Base-by-base conservation (phyloP, 148 eudicot species). In the Bassia scoparia region DNA sequence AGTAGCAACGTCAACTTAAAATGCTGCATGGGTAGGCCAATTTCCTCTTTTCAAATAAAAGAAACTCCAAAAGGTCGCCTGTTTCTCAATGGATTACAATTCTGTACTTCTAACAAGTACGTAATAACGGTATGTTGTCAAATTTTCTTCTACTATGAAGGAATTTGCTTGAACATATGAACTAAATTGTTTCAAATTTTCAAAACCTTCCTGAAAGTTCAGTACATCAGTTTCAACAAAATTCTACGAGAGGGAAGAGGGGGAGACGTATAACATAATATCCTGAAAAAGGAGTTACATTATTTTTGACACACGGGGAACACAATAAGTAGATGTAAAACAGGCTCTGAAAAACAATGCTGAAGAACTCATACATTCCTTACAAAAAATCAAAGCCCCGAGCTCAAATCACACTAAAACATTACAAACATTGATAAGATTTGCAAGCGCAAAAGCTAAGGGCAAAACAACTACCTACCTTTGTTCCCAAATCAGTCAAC, bases 401-500 rank as follows among this genome's bases (percentile, higher is more conserved):
- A 26, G 72, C 30, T 26, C 31, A 15, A 34, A 46, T 43, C 17
- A 24, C 26, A 3, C 11, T 20, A 41, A 27, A 29, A 38, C 37
- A 60, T 31, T 12, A 23, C 30, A 66, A 43, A 41, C 21, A 9
- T 2, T 13, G 52, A 41, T 15, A 20, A 61, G 37, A 59, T 29
- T 48, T 13, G 24, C 16, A 66, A 72, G 49, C 67, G 35, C 37
- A 65, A 26, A 83, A 72, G 66, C 73, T 59, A 63, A 35, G 43
- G 35, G 20, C 35, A 56, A 62, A 66, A 72, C 59, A 59, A 59
- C 30, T 35, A 59, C 27, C 41, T 61, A 95, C 99, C 97, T 95
- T 95, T 70, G 99, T 95, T 80, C 99, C 99, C 71, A 91, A 84
- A 80, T 95, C 99, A 46, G 99, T 95, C 81, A 95, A 81, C 53